These are phyloP conservation scores for Diospyros lotus DNA, from an alignment of 148 eudicot genomes.

Conservation along the genomic window DNA sequence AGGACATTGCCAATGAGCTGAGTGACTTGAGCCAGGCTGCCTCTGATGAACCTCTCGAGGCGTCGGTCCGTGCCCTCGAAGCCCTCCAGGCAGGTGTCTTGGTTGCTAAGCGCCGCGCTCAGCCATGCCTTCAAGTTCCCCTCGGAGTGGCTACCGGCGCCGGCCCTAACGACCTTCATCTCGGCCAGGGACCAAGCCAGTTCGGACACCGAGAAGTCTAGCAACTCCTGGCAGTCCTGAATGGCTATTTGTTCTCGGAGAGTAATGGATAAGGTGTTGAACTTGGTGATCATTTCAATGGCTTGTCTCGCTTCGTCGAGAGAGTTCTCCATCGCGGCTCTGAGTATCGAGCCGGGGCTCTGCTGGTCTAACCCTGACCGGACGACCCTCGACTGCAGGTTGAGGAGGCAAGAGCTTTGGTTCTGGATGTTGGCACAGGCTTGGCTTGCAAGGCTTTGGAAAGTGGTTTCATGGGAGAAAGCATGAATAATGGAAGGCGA, in stretches of 20 bases:
- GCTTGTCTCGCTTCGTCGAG: slow-evolving; percentile 52
- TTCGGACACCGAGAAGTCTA: slow-evolving; percentile 87
- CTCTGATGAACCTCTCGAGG: slow-evolving; percentile 50
- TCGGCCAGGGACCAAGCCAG: slow-evolving; percentile 69
- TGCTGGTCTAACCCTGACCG: slow-evolving; percentile 1
- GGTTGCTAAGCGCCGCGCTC: slow-evolving; percentile 87
- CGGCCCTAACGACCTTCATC: slow-evolving; percentile 49
- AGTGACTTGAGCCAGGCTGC: slow-evolving; percentile 71
- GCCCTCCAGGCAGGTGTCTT: slow-evolving; percentile 94
- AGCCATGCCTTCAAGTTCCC: slow-evolving; percentile 82
- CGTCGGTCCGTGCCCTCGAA: slow-evolving; percentile 66
- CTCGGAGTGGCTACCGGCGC: slow-evolving; percentile 16
- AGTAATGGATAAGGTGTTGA: slow-evolving; percentile 38
- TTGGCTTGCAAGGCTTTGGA: slow-evolving; percentile 20
- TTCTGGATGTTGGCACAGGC: slow-evolving; percentile 39
- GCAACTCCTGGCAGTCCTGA: slow-evolving; percentile 83
- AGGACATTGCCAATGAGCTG: slow-evolving; percentile 79
- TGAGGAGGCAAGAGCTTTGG: slow-evolving; percentile 48
- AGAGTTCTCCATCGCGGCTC: slow-evolving; percentile 62
- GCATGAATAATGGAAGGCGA: slow-evolving; percentile 11
- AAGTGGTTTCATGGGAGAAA: slow-evolving; percentile 12
- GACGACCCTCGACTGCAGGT: slow-evolving; percentile 46
- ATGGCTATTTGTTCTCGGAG: slow-evolving; percentile 76
- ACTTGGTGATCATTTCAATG: slow-evolving; percentile 43
- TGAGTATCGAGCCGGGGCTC: slow-evolving; percentile 41